Evolutionary conservation across 2,329 filamentous ascomycete genomes (phyloP), one percentile per base, ranked within the genome.

Genomic region (Beauveria sp.): DNA sequence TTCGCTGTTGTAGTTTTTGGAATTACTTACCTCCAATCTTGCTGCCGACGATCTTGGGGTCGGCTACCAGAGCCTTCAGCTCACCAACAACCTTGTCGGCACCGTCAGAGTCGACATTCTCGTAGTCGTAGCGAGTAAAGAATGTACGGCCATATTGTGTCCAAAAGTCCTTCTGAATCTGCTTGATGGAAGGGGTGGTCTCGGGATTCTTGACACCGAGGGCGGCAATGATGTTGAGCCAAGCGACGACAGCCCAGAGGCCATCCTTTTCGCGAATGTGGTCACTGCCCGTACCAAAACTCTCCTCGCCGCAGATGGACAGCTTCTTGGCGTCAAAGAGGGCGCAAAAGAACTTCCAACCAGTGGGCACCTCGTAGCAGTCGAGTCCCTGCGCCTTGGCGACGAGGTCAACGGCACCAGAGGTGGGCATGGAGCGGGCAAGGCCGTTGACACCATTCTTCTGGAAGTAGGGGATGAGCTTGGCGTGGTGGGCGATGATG

Each of bases 181-280:
- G 89, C 72, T 90, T 90, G 77, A 99, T 98, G 78, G 90, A 96
- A 56, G 93, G 93, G 3, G 89, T 91, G 68, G 90, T 87, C 63
- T 81, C 86, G 22, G 90, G 86, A 71, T 88, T 88, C 74, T 91
- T 83, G 74, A 95, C 87, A 66, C 93, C 93, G 53, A 98, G 87
- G 67, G 91, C 93, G 64, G 95, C 95, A 70, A 99, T 96, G 76
- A 99, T 96, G 82, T 99, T 99, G 70, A 99, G 80, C 95, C 95
- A 99, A 38, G 95, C 95, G 60, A 97, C 89, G 65, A 99, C 85
- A 64, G 95, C 95, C 95, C 95, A 99, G 48, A 99, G 84, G 65
- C 95, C 95, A 72, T 99, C 95, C 85, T 99, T 99, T 81, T 99
- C 95, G 69, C 95, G 91, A 72, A 99, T 96, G 78, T 99, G 95